Percentiles rank a stretch among this genome's conserved stretches.
Conservation (phyloP, 305 asterid species). For the Fraxinus albicans region DNA sequence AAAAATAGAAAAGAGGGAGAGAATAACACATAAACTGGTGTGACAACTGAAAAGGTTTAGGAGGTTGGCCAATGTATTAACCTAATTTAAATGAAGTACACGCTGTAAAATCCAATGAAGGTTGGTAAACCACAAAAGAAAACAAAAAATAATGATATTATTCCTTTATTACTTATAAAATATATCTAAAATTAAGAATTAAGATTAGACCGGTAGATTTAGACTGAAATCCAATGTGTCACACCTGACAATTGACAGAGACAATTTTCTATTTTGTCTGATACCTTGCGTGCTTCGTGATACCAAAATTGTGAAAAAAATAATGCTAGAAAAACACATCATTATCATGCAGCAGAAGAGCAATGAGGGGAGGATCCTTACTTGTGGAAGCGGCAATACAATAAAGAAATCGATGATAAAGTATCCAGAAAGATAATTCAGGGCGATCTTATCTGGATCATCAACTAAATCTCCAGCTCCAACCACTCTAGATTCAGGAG, state of each 20-base stretch:
- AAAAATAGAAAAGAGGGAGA: background rate
- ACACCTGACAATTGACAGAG: background rate
- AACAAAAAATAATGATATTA: background rate
- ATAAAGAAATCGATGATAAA: conserved; percentile 58
- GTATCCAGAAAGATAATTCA: conserved; percentile 57
- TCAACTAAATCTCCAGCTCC: conserved; percentile 91
- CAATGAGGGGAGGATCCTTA: conserved; percentile 18
- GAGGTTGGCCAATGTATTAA: background rate
- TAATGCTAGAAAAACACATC: background rate
- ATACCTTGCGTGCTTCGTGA: background rate
- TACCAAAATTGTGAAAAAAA: background rate
- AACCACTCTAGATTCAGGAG: conserved; percentile 76
- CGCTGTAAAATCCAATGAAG: background rate
- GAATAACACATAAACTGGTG: background rate
- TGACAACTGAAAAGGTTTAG: background rate
- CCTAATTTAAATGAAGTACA: background rate
- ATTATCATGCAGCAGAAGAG: conserved; percentile 2
- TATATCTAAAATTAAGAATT: conserved; percentile 1
- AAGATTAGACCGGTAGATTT: background rate
- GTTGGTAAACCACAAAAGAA: background rate
- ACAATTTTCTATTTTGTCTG: background rate
- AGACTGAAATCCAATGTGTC: background rate
- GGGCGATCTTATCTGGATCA: conserved; percentile 68
- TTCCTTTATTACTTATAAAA: background rate
- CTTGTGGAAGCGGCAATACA: conserved; percentile 87